Evolutionary conservation across 1,284 basidiomycete genomes (phyloP).

Genomic region (Fomitiporia mediterranea): DNA sequence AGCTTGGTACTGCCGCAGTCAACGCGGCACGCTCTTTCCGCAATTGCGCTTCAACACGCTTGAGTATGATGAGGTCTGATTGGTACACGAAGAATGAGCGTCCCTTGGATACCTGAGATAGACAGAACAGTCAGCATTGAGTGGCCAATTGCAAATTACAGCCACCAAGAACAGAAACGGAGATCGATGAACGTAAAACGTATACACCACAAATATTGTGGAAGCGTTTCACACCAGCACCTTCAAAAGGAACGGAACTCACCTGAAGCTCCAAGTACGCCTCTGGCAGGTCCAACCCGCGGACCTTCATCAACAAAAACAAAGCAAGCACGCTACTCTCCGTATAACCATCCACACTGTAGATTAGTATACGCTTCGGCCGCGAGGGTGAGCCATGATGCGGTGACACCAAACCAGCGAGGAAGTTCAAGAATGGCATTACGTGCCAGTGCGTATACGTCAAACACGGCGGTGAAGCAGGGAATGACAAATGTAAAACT

Average conservation of each 20-base stretch:
- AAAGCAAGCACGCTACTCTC: conserved; percentile 89
- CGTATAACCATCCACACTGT: conserved; percentile 83
- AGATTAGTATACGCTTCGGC: conserved; percentile 66
- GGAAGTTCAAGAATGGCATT: conserved; percentile 23
- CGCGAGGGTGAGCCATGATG: conserved; percentile 32
- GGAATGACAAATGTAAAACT: conserved; percentile 49
- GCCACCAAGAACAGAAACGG: neutral
- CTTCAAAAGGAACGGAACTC: neutral
- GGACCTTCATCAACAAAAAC: conserved; percentile 82
- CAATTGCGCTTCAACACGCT: conserved; percentile 65
- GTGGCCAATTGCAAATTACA: neutral
- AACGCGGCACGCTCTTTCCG: conserved; percentile 39
- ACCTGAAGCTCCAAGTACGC: conserved; percentile 84
- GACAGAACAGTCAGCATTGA: neutral
- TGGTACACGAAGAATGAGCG: conserved; percentile 91
- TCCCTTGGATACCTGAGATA: conserved; percentile 53
- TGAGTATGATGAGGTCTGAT: conserved; percentile 72
- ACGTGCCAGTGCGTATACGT: conserved; percentile 18
- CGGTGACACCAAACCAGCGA: conserved; percentile 22
- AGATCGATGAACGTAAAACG: neutral
- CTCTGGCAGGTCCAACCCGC: conserved; percentile 69
- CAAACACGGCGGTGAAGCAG: conserved; percentile 24
- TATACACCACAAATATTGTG: neutral
- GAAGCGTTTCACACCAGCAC: too few relatives aligned
- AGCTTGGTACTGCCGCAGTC: conserved; percentile 22